A percentile compares a stretch with the other conserved stretches of the same genome.
These are phyloP conservation scores for Neofusicoccum parvum DNA, from an alignment of 2,329 filamentous ascomycete species.

Conservation along the genomic window DNA sequence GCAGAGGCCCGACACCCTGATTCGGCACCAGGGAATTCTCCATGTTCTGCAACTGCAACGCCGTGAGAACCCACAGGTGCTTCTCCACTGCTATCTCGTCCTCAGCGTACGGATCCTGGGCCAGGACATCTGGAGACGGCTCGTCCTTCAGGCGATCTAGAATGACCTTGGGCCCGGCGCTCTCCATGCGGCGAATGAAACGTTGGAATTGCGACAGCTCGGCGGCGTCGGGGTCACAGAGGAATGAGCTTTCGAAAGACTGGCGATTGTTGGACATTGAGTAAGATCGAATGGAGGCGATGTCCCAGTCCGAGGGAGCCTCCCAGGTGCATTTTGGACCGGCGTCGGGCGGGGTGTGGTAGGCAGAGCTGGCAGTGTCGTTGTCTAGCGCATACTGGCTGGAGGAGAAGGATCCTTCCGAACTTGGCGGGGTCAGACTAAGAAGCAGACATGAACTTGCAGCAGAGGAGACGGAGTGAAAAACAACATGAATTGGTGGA, in stretches of 20 bases:
- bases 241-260: conserved; percentile 8
- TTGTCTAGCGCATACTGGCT: background rate
- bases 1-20: conserved; percentile 24
- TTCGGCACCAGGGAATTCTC: conserved; percentile 30
- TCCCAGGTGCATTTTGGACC: conserved; percentile 25
- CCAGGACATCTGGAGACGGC: conserved; percentile 29
- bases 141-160: conserved; percentile 59
- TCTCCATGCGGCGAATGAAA: conserved; percentile 59
- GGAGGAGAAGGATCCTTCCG: conserved; percentile 2
- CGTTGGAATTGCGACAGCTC: conserved; percentile 50
- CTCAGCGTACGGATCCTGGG: conserved; percentile 45
- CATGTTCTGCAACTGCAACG: conserved; percentile 47
- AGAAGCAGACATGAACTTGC: background rate
- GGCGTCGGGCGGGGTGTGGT: background rate
- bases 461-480: background rate
- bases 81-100: conserved; percentile 57
- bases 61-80: conserved; percentile 64
- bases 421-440: conserved; percentile 3
- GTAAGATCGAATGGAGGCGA: conserved; percentile 28
- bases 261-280: background rate
- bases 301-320: conserved; percentile 38
- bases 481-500: background rate
- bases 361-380: background rate
- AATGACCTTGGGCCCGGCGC: conserved; percentile 54
- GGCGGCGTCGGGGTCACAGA: conserved; percentile 8